Base-by-base conservation (phyloP, 345 rosid species). In the Salix caprea region DNA sequence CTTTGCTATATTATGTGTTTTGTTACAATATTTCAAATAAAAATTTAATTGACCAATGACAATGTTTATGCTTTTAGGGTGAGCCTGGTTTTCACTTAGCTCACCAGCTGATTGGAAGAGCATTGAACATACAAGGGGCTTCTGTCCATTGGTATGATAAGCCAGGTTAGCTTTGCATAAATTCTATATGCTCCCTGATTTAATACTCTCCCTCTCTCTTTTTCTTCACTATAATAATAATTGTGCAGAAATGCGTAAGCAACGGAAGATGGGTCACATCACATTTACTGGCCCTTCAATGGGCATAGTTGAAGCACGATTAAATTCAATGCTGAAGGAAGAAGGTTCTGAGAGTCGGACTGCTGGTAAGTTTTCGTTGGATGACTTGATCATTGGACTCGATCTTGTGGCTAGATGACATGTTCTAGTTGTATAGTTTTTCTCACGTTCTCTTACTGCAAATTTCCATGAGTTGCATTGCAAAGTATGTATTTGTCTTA, bases 131-230 rank as follows among this genome's bases (percentile, higher is more conserved):
- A 70, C 90, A 86, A 5, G 97, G 98, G 66, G 97, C 95, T 77
- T 79, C 90, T 77, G 90, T 91, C 76, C 97, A 94, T 91, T 94
- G 99, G 98, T 96, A 96, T 73, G 95, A 94, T 80, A 96, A 96
- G 77, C 89, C 97, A 96, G 97, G 99, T 92, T 78, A 74, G 89
- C 69, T 67, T 50, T 78, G 60, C 39, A 67, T 66, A 28, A 66
- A 65, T 18, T 68, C 26, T 42, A n/a, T 64, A 23, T 18, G 18
- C 3, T 19, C 44, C 23, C 32, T 4, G 7, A 9, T 21, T 24
- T 28, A 23, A 9, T 34, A 3, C 5, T 64, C 68, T 74, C 19
- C 67, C 67, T 56, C 34, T 5, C 16, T 18, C 39, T 7, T 24
- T 39, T 24, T 64, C 19, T 61, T 13, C 11, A 28, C 70, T 76